phyloP scores from a whole-genome alignment of 2,329 filamentous ascomycete species.

The Alternaria conjuncta region DNA sequence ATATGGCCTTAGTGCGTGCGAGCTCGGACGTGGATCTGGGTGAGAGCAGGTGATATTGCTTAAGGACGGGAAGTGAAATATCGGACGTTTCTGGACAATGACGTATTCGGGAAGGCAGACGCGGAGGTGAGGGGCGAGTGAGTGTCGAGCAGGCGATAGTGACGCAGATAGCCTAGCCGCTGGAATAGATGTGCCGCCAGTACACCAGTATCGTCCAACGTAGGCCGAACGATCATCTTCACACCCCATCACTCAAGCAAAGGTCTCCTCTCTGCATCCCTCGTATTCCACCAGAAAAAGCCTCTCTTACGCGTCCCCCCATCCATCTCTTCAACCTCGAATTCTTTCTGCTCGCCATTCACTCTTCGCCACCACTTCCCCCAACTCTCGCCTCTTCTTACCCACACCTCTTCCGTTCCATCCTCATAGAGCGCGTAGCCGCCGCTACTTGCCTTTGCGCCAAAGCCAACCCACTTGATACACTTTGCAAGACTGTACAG shows the following conservation, averaged over 20 bases:
- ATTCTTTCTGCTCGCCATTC: slow-evolving; percentile 27
- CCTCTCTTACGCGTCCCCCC: slow-evolving; percentile 32
- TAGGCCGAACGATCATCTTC: not conserved
- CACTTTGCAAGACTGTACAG: slow-evolving; percentile 39
- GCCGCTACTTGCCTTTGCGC: slow-evolving; percentile 25
- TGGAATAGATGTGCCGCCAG: not conserved
- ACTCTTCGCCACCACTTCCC: slow-evolving; percentile 36
- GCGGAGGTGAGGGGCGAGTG: not conserved
- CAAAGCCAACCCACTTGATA: slow-evolving; percentile 17
- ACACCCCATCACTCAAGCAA: slow-evolving; percentile 17
- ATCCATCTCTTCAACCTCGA: slow-evolving; percentile 36
- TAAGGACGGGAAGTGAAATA: not conserved
- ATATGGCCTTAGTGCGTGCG: not conserved
- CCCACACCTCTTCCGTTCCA: slow-evolving; percentile 39
- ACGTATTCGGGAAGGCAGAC: not conserved
- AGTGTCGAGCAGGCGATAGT: not conserved
- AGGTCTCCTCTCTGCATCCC: slow-evolving; percentile 26
- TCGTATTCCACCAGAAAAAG: slow-evolving; percentile 29
- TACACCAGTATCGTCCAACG: not conserved
- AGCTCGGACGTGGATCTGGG: not conserved
- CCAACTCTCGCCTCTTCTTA: slow-evolving; percentile 37
- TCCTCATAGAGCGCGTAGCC: slow-evolving; percentile 40
- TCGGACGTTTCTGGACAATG: not conserved
- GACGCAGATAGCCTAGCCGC: not conserved
- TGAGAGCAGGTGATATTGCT: not conserved